phyloP scores from a whole-genome alignment of 2,329 filamentous ascomycete species.

The Colletotrichum lini region DNA sequence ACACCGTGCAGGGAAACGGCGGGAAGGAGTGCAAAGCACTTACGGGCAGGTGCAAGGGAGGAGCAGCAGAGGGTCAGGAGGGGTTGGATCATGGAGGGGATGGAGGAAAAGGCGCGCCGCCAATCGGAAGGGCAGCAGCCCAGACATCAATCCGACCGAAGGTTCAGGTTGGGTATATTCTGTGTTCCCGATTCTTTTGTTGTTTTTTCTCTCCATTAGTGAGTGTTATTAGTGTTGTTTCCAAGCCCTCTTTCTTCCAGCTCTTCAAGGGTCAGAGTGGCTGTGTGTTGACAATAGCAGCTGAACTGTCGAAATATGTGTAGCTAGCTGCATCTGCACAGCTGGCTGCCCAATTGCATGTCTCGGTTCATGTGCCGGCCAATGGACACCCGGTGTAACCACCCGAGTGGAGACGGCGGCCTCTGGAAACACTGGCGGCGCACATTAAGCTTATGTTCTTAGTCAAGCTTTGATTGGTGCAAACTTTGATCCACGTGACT shows the following conservation, averaged over 20 bases:
- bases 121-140: neutral
- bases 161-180: too few species aligned
- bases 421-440: constrained; percentile 15
- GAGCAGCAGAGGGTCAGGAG: neutral
- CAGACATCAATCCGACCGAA: too few species aligned
- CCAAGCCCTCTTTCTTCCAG: too few species aligned
- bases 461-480: constrained; percentile 4
- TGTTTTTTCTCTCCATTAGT: neutral
- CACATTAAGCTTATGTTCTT: constrained; percentile 38
- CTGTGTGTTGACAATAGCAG: neutral
- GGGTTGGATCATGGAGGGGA: neutral
- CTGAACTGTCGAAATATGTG: neutral
- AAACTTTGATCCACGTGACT: constrained; percentile 10
- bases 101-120: neutral
- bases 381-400: neutral
- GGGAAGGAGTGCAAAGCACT: neutral
- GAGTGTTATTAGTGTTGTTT: too few species aligned
- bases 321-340: neutral
- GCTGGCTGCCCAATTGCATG: neutral
- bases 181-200: neutral
- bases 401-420: constrained; percentile 10
- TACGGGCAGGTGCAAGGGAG: neutral
- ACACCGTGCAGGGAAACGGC: neutral
- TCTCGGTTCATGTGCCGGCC: constrained; percentile 16
- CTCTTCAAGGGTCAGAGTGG: neutral